Evolutionary conservation across 75 land plant species (phyloP).

Genomic region (Cryptomeria japonica): DNA sequence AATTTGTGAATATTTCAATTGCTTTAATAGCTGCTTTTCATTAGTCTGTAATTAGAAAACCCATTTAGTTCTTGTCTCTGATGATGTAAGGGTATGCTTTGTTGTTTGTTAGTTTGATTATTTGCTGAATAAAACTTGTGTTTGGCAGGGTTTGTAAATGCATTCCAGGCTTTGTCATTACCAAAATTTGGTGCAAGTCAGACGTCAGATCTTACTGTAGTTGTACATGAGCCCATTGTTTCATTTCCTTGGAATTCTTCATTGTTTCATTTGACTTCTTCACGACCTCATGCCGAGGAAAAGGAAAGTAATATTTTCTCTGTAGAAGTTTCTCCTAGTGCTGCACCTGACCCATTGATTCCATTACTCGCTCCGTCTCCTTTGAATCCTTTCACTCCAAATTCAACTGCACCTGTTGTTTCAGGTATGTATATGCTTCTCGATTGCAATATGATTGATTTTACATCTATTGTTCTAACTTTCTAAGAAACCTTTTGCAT

Average conservation of each 20-base stretch:
- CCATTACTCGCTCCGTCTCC: conserved; percentile 59
- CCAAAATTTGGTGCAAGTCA: not conserved
- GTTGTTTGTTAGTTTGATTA: not conserved
- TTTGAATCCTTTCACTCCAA: conserved; percentile 35
- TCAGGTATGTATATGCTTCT: conserved; percentile 34
- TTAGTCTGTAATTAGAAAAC: not conserved
- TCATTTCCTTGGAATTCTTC: conserved; percentile 6
- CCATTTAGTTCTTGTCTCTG: not conserved
- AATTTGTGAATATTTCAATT: not conserved
- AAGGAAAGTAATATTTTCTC: conserved; percentile 24
- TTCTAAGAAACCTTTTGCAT: not conserved
- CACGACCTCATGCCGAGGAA: not conserved
- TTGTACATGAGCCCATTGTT: conserved; percentile 6
- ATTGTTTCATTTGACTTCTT: conserved; percentile 4
- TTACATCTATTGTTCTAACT: not conserved
- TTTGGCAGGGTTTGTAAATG: conserved; percentile 4
- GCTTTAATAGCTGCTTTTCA: not conserved
- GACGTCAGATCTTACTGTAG: not conserved
- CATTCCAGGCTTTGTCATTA: conserved; percentile 10
- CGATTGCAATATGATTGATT: not conserved
- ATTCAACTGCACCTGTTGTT: conserved; percentile 33
- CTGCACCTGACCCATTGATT: conserved; percentile 39
- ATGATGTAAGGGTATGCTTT: not conserved
- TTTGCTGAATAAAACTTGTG: not conserved
- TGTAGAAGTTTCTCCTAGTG: conserved; percentile 25